Base-by-base conservation (phyloP, 2,329 filamentous ascomycete species). In the Leptographium flavum region DNA sequence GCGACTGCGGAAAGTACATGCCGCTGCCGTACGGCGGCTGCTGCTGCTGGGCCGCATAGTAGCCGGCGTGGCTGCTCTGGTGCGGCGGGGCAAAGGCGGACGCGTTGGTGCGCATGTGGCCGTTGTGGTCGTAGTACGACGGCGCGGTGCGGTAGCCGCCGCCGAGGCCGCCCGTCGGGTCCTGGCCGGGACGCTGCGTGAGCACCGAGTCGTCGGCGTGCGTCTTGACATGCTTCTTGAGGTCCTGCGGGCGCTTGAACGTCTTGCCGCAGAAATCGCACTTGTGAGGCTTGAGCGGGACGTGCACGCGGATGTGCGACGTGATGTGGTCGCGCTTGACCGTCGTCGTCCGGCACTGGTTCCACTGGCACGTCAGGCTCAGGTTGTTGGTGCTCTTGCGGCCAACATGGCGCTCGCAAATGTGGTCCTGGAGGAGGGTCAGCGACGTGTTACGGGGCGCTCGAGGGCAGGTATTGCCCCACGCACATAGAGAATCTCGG, bases 181-280 rank as follows among this genome's bases (percentile, higher is more conserved):
- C 74, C 53, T 68, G 68, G 25, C 65, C 65, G 14, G 68, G 64
- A 39, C 73, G 67, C 17, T 54, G 52, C 23, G 74, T 67, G 36
- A 80, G 69, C 35, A 94, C 86, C 36, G 87, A 93, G 65, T 95
- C 90, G 59, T 96, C 90, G 56, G 90, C 90, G 60, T 96, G 90
- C 5, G 90, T 96, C 79, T 96, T 98, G 65, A 96, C 87, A 63
- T 98, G 92, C 71, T 98, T 98, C 79, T 98, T 96, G 57, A 98
- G 65, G 69, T 98, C 92, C 68, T 98, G 92, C 3, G 92, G 92
- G 30, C 92, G 84, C 77, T 98, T 98, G 75, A 98, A 98, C 2
- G 88, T 88, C 71, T 98, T 98, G 60, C 87, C 87, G 60, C 92
- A 98, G 67, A 95, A 94, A 61, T 95, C 88, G 64, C 92, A 98